These are phyloP conservation scores for Chalciporus sphaerocephalus DNA, from an alignment of 768 basidiomycete species.

Conservation along the genomic window DNA sequence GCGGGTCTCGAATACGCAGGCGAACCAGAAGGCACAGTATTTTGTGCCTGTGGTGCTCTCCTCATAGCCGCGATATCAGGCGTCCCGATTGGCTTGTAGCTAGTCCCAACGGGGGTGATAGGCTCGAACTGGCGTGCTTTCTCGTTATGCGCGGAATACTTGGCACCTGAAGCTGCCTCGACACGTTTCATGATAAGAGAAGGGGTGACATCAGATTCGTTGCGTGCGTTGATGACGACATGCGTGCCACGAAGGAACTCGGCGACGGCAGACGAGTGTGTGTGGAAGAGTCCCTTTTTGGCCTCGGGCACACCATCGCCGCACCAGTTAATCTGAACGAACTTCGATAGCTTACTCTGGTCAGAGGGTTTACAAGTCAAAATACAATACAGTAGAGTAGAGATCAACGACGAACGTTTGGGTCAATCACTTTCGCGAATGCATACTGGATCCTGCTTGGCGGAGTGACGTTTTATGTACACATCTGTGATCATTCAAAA, in stretches of 20 bases:
- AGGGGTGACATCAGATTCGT: slow-evolving; percentile 84
- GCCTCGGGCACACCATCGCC: slow-evolving; percentile 93
- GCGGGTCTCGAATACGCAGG: slow-evolving; percentile 16
- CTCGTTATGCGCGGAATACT: slow-evolving; percentile 82
- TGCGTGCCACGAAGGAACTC: slow-evolving; percentile 80
- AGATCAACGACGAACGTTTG: slow-evolving; percentile 54
- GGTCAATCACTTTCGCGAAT: slow-evolving; percentile 79
- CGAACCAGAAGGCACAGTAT: slow-evolving; percentile 28
- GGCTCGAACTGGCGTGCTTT: slow-evolving; percentile 67
- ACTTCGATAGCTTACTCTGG: slow-evolving; percentile 81
- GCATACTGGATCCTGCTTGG: slow-evolving; percentile 86
- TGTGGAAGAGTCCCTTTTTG: slow-evolving; percentile 90
- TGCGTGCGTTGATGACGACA: slow-evolving; percentile 81
- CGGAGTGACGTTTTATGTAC: slow-evolving; percentile 1
- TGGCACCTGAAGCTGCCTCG: slow-evolving; percentile 86
- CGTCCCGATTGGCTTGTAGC: slow-evolving; percentile 70
- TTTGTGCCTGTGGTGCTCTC: slow-evolving; percentile 38
- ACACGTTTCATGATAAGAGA: slow-evolving; percentile 78
- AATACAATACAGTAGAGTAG: background rate
- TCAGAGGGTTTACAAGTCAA: background rate
- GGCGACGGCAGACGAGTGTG: slow-evolving; percentile 76
- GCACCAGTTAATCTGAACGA: slow-evolving; percentile 96
- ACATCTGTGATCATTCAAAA: slow-evolving; percentile 3
- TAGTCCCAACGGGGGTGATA: slow-evolving; percentile 77
- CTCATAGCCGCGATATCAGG: slow-evolving; percentile 63